Evolutionary conservation across 345 rosid species (phyloP), one percentile per base, ranked within the genome.

Genomic region (Camelina hispida): DNA sequence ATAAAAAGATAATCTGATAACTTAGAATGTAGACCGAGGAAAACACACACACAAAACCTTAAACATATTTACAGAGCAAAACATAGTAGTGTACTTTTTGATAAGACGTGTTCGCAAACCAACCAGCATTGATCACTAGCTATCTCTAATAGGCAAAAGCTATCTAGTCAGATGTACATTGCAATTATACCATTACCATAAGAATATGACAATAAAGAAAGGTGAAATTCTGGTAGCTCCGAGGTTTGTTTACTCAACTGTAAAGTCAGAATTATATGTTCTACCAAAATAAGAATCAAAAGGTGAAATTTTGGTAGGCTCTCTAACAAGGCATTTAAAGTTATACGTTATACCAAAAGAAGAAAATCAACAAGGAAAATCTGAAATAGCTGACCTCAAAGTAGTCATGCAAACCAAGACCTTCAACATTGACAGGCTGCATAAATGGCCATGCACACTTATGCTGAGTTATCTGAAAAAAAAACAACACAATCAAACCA

Each of bases 371-470:
- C 32, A 63, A 63, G 10, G 18, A 11, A 11, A 25, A 57, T 20
- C 6, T 25, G 32, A 51, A 58, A 20, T 20, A 44, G 63, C 34
- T 43, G 59, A 62, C 95, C 96, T 90, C 83, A 67, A 77, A 91
- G 82, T 94, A 94, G 81, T 91, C 98, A 80, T 88, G 69, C 74
- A 94, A 82, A 69, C 91, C 91, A 83, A 90, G 96, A 69, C 91
- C 87, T 80, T 84, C 83, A 37, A 88, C 98, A 80, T 94, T 91
- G 38, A 95, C 99, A 53, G 99, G 97, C 67, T 92, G 84, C 93
- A 81, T 80, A 78, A 95, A 95, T 2, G 97, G 99, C 89, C 86
- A 83, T 14, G 96, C 97, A 84, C 89, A 89, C 83, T 77, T 87
- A 82, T 90, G 99, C 84, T 85, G 93, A 5, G 93, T 90, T 59